Conservation (phyloP, 257 asterid genomes). For the Rehmannia glutinosa region DNA sequence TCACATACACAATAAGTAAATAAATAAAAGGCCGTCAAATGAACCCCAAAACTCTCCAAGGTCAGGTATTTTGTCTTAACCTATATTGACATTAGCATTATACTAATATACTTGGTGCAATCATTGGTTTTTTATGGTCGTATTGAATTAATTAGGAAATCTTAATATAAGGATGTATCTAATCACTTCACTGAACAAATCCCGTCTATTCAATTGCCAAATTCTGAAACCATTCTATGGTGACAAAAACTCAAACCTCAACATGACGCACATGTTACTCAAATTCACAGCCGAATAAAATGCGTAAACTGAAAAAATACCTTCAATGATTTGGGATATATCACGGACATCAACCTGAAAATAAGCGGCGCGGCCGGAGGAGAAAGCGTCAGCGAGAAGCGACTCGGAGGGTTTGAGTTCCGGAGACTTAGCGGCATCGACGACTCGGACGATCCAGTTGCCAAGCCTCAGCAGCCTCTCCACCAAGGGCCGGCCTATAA, state of each 20-base stretch:
- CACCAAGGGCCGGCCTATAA: constrained; percentile 75
- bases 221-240: neutral
- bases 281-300: constrained; percentile 10
- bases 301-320: constrained; percentile 24
- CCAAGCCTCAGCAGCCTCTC: constrained; percentile 65
- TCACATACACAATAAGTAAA: too few relatives aligned
- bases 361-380: constrained; percentile 66
- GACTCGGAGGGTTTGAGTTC: constrained; percentile 51
- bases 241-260: neutral
- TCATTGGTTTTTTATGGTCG: neutral
- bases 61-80: too few relatives aligned
- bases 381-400: constrained; percentile 52
- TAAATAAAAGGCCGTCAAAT: neutral
- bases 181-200: neutral
- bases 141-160: neutral
- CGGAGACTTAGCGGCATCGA: constrained; percentile 47
- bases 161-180: neutral
- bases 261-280: neutral
- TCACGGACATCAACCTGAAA: constrained; percentile 59
- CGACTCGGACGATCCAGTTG: constrained; percentile 76
- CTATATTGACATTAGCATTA: neutral
- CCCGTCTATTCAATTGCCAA: neutral
- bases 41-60: neutral
- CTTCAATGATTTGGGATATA: constrained; percentile 49
- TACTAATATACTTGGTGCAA: neutral